Conservation (phyloP, 805 yeast genomes). For the Yarrowia hollandica region DNA sequence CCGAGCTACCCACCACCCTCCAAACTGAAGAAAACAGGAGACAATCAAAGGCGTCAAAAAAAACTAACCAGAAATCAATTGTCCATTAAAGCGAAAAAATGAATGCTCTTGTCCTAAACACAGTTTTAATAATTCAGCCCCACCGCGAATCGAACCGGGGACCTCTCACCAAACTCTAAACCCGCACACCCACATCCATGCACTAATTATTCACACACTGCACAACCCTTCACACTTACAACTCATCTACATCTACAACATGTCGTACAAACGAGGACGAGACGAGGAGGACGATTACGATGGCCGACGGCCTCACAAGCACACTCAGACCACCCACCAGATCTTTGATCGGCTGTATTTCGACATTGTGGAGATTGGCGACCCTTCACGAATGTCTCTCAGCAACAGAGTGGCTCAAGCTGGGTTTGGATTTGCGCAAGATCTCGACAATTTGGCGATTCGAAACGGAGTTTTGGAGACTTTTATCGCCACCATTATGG, state of each 20-base stretch:
- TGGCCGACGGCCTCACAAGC: not conserved
- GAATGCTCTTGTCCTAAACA: too few relatives aligned
- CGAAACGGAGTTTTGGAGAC: slow-evolving; percentile 62
- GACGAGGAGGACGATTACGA: slow-evolving; percentile 16
- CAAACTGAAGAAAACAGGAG: too few relatives aligned
- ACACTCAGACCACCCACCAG: not conserved
- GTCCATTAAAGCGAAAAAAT: too few relatives aligned
- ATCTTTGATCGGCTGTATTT: slow-evolving; percentile 36
- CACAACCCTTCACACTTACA: too few relatives aligned
- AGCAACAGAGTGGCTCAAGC: slow-evolving; percentile 36
- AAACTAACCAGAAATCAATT: too few relatives aligned
- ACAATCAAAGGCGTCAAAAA: too few relatives aligned
- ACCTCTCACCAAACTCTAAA: too few relatives aligned
- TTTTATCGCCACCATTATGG: slow-evolving; percentile 66
- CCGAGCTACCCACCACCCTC: too few relatives aligned
- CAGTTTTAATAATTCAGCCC: too few relatives aligned
- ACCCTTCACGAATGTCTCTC: slow-evolving; percentile 44
- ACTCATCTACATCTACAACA: not conserved
- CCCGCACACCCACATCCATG: not conserved
- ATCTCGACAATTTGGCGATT: slow-evolving; percentile 58
- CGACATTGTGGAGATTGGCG: slow-evolving; percentile 61
- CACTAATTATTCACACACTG: too few relatives aligned
- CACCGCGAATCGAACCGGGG: too few relatives aligned
- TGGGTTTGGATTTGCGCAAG: slow-evolving; percentile 44
- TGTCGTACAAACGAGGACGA: slow-evolving; percentile 24